Evolutionary conservation across 176 grass and related monocot species (phyloP).

Genomic region (Oryza coarctata): DNA sequence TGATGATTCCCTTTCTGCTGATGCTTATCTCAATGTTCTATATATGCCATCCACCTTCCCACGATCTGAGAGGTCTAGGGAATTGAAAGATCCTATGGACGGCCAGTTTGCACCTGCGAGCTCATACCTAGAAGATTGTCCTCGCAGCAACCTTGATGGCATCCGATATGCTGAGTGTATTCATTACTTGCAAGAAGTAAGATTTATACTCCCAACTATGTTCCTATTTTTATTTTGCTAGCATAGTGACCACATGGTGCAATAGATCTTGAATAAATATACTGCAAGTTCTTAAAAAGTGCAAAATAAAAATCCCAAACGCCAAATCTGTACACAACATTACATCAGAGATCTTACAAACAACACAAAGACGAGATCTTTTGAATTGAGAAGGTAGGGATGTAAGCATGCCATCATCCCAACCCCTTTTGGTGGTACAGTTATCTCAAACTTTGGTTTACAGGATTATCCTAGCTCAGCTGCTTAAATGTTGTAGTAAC

Average conservation of each 20-base stretch:
- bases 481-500: slow-evolving; percentile 6
- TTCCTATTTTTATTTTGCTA: slow-evolving; percentile 10
- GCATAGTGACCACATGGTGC: background rate
- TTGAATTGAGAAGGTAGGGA: background rate
- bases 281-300: background rate
- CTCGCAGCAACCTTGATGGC: slow-evolving; percentile 80
- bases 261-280: background rate
- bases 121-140: slow-evolving; percentile 70
- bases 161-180: slow-evolving; percentile 82
- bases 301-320: background rate
- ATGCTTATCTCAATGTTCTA: slow-evolving; percentile 92
- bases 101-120: slow-evolving; percentile 39
- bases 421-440: too few species aligned
- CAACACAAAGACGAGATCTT: background rate
- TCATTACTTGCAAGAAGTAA: slow-evolving; percentile 97
- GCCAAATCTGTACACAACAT: background rate
- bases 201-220: slow-evolving; percentile 24
- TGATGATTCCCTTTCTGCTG: slow-evolving; percentile 98
- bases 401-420: too few species aligned
- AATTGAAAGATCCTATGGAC: slow-evolving; percentile 54
- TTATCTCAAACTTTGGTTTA: slow-evolving; percentile 15
- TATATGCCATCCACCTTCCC: slow-evolving; percentile 96
- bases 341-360: background rate
- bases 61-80: slow-evolving; percentile 74
- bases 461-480: background rate